Evolutionary conservation across 2,329 filamentous ascomycete genomes (phyloP), one percentile per base, ranked within the genome.

Genomic region (Penicillium occitanis): DNA sequence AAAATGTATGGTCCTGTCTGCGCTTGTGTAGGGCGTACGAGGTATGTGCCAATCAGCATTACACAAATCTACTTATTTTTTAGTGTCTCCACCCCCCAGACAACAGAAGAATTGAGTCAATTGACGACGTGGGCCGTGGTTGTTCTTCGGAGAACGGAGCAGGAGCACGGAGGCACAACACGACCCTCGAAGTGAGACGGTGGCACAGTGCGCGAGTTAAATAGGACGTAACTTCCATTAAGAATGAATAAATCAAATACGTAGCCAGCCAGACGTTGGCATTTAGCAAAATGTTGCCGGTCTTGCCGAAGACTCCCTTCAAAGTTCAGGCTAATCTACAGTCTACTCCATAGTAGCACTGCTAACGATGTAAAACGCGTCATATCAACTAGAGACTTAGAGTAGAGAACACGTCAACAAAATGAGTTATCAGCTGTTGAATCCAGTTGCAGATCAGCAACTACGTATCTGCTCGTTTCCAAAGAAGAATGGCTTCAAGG

Each of bases 301-400:
- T 8, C 48, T 62, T 62, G 46, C 60, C 60, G 60, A 62, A n/a
- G 11, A 48, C 59, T 28, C 44, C 46, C 19, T 19, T 19, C 19
- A 19, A 19, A 19, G 33, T 51, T 17, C 42, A 50, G 59, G 60
- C 60, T 51, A 51, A 62, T 61, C 48, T 28, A 53, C 60, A 51
- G 50, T 51, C 48, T 28, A 53, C 60, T 53, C 60, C 60, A 53
- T 62, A 53, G 60, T 62, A 53, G 60, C 46, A 62, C 46, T 62
- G 25, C 60, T 62, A 62, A 37, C 48, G 22, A 51, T 28, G 17
- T 55, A 55, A 33, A 33, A 55, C 51, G 51, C 30, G 28, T 55
- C 51, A 55, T 55, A 37, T 55, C 51, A 33, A 13, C 13, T 55
- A 11, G 28, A 17, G 50, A 35, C 19, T 3, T 10, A 33, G 10